Percentiles rank a stretch among this genome's conserved stretches.
These are phyloP conservation scores for Amaranthus hypochondriacus DNA, from an alignment of 148 eudicot species.

Conservation along the genomic window DNA sequence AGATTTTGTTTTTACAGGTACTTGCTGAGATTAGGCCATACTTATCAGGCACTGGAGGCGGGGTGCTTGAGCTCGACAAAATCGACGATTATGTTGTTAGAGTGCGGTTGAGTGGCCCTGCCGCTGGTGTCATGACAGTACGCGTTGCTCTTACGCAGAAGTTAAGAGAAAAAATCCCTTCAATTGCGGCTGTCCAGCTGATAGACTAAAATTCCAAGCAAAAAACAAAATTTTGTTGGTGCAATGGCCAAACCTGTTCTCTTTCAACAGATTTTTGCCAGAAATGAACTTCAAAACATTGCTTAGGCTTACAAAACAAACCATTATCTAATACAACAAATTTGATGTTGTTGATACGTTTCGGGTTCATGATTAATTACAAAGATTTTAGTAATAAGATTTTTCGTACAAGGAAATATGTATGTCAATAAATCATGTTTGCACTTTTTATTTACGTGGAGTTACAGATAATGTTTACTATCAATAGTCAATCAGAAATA, in stretches of 20 bases:
- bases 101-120: constrained; percentile 79
- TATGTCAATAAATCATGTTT: too few relatives aligned
- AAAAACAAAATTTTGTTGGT: not conserved
- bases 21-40: constrained; percentile 87
- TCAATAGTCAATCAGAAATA: not conserved
- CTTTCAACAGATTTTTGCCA: not conserved
- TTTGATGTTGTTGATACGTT: constrained; percentile 1
- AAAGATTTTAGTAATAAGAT: not conserved
- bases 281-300: not conserved
- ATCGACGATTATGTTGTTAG: constrained; percentile 59
- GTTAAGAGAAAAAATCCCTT: constrained; percentile 78
- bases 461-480: not conserved
- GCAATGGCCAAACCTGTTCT: not conserved
- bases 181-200: constrained; percentile 81
- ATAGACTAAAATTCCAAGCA: constrained; percentile 35
- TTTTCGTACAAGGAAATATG: not conserved
- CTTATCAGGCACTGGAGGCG: constrained; percentile 85
- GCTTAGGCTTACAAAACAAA: not conserved
- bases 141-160: constrained; percentile 92
- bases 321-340: not conserved
- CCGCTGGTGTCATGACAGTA: constrained; percentile 91
- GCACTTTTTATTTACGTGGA: too few relatives aligned
- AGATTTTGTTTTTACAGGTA: constrained; percentile 37
- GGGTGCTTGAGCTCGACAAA: constrained; percentile 68
- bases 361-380: not conserved